phyloP scores from a whole-genome alignment of 2,329 filamentous ascomycete species.

The Aspergillus puulaauensis region DNA sequence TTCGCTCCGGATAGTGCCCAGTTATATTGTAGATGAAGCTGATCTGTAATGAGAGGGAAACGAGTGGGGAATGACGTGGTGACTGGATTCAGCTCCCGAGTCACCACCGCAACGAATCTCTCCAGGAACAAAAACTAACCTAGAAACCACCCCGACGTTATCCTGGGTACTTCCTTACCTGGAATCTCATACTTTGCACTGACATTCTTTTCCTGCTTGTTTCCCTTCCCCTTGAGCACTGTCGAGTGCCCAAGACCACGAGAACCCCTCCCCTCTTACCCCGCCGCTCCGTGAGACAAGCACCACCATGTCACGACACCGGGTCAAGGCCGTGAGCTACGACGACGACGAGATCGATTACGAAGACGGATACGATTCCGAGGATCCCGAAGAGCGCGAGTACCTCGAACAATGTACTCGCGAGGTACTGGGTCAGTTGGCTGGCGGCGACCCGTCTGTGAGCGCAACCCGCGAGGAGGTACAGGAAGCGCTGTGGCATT shows the following conservation, averaged over 20 bases:
- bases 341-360: conserved; percentile 40
- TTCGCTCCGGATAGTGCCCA: not conserved
- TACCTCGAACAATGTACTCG: conserved; percentile 66
- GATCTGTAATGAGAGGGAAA: no score
- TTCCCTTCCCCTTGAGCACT: not conserved
- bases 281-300: not conserved
- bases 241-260: not conserved
- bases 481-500: conserved; percentile 89
- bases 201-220: not conserved
- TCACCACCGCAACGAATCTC: not conserved
- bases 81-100: not conserved
- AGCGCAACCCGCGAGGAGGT: conserved; percentile 70
- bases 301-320: conserved; percentile 44
- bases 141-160: not conserved
- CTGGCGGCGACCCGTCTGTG: conserved; percentile 57
- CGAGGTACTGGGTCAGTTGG: conserved; percentile 67
- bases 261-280: conserved; percentile 4
- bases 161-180: not conserved
- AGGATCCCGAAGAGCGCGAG: conserved; percentile 48
- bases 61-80: not conserved
- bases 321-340: conserved; percentile 45
- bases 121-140: not conserved
- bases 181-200: not conserved
- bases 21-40: not conserved
- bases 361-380: conserved; percentile 42